These are phyloP conservation scores for Ammopiptanthus mongolicus DNA, from an alignment of 306 rosid species.

Conservation along the genomic window DNA sequence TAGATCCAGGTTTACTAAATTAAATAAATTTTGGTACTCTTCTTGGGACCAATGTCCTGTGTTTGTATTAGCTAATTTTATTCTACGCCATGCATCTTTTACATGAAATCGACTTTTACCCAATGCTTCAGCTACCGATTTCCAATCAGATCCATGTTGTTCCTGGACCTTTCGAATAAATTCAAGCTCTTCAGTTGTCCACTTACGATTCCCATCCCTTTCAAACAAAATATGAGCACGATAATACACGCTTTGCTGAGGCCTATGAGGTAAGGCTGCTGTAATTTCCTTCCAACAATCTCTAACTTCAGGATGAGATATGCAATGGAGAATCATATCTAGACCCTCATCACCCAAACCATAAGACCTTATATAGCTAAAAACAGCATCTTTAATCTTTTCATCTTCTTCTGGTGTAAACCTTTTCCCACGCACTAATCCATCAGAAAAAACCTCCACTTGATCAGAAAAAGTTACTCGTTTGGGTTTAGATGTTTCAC, in stretches of 20 bases:
- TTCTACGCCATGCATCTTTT: slow-evolving; percentile 72
- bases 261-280: slow-evolving; percentile 55
- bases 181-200: slow-evolving; percentile 61
- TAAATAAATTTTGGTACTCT: slow-evolving; percentile 64
- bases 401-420: slow-evolving; percentile 70
- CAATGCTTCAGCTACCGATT: slow-evolving; percentile 41
- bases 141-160: slow-evolving; percentile 67
- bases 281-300: slow-evolving; percentile 69
- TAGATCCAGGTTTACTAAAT: slow-evolving; percentile 75
- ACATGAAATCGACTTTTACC: slow-evolving; percentile 62
- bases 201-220: slow-evolving; percentile 35
- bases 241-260: slow-evolving; percentile 5
- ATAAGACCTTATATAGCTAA: slow-evolving; percentile 41
- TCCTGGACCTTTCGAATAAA: slow-evolving; percentile 25
- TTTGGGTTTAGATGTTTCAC: slow-evolving; percentile 19
- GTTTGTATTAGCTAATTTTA: slow-evolving; percentile 29
- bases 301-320: slow-evolving; percentile 15
- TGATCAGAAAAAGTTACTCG: slow-evolving; percentile 48
- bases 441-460: slow-evolving; percentile 33
- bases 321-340: slow-evolving; percentile 42
- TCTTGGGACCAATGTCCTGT: slow-evolving; percentile 62
- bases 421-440: slow-evolving; percentile 38
- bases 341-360: slow-evolving; percentile 62
- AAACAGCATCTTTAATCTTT: slow-evolving; percentile 45
- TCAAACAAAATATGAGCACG: slow-evolving; percentile 66